Percentiles rank a stretch among this genome's conserved stretches.
phyloP scores from a whole-genome alignment of 805 yeast genomes.

The Scheffersomyces amazonensis region DNA sequence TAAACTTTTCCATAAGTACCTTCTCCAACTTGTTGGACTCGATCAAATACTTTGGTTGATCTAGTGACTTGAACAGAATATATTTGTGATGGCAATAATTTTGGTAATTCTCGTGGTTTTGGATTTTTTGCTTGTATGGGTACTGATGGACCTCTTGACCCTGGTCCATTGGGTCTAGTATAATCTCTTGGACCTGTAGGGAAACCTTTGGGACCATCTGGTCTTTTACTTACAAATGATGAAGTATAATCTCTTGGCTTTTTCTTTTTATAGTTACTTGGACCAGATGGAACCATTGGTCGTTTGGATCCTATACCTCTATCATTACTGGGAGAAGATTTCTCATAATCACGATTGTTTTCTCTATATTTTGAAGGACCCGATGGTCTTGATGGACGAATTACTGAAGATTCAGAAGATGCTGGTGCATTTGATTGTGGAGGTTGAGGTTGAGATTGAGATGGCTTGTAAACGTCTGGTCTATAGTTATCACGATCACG shows the following conservation, averaged over 20 bases:
- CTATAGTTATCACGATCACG: constrained; percentile 21
- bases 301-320: not conserved
- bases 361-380: constrained; percentile 18
- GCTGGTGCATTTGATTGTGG: not conserved
- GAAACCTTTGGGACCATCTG: not conserved
- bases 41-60: constrained; percentile 50
- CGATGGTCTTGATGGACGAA: constrained; percentile 9
- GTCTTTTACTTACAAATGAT: not conserved
- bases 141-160: constrained; percentile 10
- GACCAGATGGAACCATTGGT: constrained; percentile 3
- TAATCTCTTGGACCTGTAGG: constrained; percentile 3
- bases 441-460: constrained; percentile 2
- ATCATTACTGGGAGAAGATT: not conserved
- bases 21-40: constrained; percentile 93
- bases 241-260: not conserved
- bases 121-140: constrained; percentile 3
- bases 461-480: constrained; percentile 7
- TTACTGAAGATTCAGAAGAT: not conserved
- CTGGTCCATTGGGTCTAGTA: constrained; percentile 8
- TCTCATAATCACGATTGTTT: constrained; percentile 3
- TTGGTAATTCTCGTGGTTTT: constrained; percentile 6
- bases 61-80: constrained; percentile 27
- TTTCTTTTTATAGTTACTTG: not conserved
- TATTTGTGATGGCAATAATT: constrained; percentile 26
- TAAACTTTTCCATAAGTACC: constrained; percentile 97